phyloP scores from a whole-genome alignment of 805 yeast genomes.

The Cyberlindnera veronae region DNA sequence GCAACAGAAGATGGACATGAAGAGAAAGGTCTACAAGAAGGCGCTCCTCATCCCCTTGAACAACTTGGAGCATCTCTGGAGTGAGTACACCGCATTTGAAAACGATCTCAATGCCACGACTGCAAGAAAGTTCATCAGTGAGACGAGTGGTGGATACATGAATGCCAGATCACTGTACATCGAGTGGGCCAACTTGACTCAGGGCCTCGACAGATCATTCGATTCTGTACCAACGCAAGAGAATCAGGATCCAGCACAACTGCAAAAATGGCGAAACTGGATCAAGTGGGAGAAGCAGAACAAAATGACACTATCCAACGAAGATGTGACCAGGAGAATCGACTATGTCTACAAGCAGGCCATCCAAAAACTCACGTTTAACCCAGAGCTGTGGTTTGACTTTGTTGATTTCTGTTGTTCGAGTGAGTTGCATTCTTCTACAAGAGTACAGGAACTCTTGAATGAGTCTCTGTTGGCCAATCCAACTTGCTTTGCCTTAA shows the following conservation, averaged over 20 bases:
- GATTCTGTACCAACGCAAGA: slow-evolving; percentile 30
- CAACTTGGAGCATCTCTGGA: slow-evolving; percentile 77
- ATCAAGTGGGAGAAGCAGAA: slow-evolving; percentile 75
- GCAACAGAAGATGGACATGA: slow-evolving; percentile 72
- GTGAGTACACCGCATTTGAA: slow-evolving; percentile 78
- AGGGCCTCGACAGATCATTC: slow-evolving; percentile 40
- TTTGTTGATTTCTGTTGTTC: slow-evolving; percentile 38
- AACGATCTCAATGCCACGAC: slow-evolving; percentile 68
- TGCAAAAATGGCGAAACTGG: slow-evolving; percentile 68
- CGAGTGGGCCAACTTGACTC: slow-evolving; percentile 62
- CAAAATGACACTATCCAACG: slow-evolving; percentile 56
- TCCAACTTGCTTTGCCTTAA: slow-evolving; percentile 65
- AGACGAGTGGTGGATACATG: slow-evolving; percentile 82
- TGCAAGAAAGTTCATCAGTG: slow-evolving; percentile 82
- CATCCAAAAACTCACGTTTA: slow-evolving; percentile 54
- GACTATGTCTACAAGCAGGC: slow-evolving; percentile 73
- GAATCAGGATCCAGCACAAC: slow-evolving; percentile 32
- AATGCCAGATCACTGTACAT: slow-evolving; percentile 73
- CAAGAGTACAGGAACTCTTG: slow-evolving; percentile 40
- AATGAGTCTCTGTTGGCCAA: slow-evolving; percentile 56
- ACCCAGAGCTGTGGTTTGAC: slow-evolving; percentile 77
- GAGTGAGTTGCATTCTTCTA: slow-evolving; percentile 12
- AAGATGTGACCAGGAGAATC: slow-evolving; percentile 51
- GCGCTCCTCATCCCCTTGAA: slow-evolving; percentile 74
- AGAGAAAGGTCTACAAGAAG: slow-evolving; percentile 67